A percentile compares a stretch with the other conserved stretches of the same genome.
phyloP scores from a whole-genome alignment of 148 eudicot genomes.

The Cornus florida region DNA sequence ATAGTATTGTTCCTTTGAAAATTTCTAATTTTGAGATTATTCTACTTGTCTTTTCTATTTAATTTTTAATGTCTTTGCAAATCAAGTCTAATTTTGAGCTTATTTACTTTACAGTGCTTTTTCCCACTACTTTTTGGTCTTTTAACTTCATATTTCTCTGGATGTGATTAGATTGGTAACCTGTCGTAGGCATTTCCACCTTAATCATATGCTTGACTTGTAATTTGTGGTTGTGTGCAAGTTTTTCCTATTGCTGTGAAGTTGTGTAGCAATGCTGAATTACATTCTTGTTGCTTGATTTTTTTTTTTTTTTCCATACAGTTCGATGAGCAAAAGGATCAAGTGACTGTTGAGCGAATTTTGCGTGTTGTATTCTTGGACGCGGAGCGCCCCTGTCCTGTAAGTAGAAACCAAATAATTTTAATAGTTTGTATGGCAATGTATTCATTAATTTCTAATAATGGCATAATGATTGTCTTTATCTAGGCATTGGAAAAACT shows the following conservation, averaged over 20 bases:
- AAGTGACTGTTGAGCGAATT: conserved; percentile 55
- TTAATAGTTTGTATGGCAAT: not conserved
- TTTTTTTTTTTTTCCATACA: conserved; percentile 14
- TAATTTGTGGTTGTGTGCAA: not conserved
- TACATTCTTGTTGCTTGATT: not conserved
- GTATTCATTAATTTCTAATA: not conserved
- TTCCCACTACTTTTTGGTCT: too few relatives aligned
- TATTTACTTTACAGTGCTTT: too few relatives aligned
- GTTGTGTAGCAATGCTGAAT: not conserved
- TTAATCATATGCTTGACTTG: not conserved
- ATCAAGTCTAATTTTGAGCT: too few relatives aligned
- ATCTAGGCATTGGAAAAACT: conserved; percentile 71
- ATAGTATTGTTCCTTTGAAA: too few relatives aligned
- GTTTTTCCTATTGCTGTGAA: not conserved
- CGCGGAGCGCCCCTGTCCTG: conserved; percentile 58
- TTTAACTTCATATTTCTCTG: too few relatives aligned
- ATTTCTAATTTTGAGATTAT: too few relatives aligned
- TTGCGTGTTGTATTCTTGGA: conserved; percentile 66
- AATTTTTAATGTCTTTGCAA: too few relatives aligned
- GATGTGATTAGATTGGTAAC: not conserved
- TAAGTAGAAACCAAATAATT: conserved; percentile 32
- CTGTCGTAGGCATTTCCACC: too few relatives aligned
- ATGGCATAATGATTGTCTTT: not conserved
- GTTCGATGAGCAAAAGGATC: conserved; percentile 73
- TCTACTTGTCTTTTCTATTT: too few relatives aligned